Evolutionary conservation across 805 yeast species (phyloP).

Genomic region (Yarrowia sp.): DNA sequence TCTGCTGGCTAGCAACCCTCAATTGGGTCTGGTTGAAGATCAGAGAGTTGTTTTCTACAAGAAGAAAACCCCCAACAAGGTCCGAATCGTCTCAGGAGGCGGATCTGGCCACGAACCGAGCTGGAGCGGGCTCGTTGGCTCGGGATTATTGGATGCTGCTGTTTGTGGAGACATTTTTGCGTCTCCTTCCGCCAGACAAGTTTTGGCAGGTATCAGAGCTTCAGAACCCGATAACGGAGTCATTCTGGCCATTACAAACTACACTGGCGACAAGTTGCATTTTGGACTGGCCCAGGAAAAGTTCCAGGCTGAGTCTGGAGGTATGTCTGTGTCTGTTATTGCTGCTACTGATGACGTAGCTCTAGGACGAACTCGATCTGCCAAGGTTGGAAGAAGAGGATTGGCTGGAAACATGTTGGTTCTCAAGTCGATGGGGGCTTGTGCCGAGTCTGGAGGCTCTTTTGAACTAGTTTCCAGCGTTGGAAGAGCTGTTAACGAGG

Average conservation of each 20-base stretch:
- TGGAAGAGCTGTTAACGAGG: conserved; percentile 60
- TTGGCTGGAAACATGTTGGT: conserved; percentile 86
- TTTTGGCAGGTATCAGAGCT: conserved; percentile 65
- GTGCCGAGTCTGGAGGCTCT: conserved; percentile 43
- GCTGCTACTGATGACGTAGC: conserved; percentile 87
- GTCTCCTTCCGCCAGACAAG: conserved; percentile 89
- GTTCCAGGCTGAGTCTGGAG: conserved; percentile 72
- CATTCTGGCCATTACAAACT: conserved; percentile 78
- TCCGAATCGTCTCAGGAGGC: conserved; percentile 54
- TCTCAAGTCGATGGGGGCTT: conserved; percentile 82
- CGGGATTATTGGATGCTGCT: conserved; percentile 77
- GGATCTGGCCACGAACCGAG: conserved; percentile 60
- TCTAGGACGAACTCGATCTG: conserved; percentile 82
- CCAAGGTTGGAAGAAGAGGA: conserved; percentile 58
- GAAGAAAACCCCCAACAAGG: conserved; percentile 32
- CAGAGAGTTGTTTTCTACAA: conserved; percentile 4
- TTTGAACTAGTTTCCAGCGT: conserved; percentile 53
- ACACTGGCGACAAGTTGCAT: conserved; percentile 91
- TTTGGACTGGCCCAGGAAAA: conserved; percentile 90
- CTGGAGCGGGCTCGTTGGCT: conserved; percentile 88
- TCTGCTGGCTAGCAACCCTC: conserved; percentile 6
- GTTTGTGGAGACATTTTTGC: conserved; percentile 89
- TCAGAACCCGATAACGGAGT: conserved; percentile 58
- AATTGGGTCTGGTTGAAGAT: conserved; percentile 15
- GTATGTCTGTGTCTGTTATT: conserved; percentile 60